Evolutionary conservation across 768 basidiomycete genomes (phyloP).

Genomic region (Mycena pura): DNA sequence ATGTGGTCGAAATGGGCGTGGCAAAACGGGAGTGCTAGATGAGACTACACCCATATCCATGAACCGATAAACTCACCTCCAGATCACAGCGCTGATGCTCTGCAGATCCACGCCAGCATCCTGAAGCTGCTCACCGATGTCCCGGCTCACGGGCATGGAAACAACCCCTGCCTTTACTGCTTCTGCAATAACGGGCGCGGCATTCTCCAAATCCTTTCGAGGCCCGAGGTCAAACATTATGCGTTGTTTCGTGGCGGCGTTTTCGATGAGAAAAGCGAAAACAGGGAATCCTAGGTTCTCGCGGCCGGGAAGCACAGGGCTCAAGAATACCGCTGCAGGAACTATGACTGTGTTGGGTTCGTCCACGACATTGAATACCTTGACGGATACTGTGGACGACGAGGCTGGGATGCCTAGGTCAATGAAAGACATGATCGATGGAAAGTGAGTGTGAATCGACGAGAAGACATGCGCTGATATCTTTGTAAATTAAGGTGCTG

Average conservation of each 20-base stretch:
- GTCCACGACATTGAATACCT: conserved; percentile 17
- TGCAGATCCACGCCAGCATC: conserved; percentile 3
- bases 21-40: neutral
- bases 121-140: conserved; percentile 9
- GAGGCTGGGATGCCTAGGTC: too few relatives aligned
- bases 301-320: conserved; percentile 22
- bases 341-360: neutral
- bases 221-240: conserved; percentile 31
- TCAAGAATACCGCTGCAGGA: conserved; percentile 21
- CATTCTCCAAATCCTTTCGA: conserved; percentile 24
- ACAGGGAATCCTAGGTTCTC: conserved; percentile 16
- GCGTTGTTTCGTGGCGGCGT: conserved; percentile 9
- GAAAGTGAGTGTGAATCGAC: too few relatives aligned
- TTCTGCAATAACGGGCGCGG: conserved; percentile 13
- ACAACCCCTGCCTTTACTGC: neutral
- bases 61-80: conserved; percentile 1
- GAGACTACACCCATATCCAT: neutral
- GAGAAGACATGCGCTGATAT: too few relatives aligned
- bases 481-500: too few relatives aligned
- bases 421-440: too few relatives aligned
- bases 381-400: conserved; percentile 26
- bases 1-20: conserved; percentile 15
- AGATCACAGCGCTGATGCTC: conserved; percentile 15
- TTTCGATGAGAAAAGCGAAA: conserved; percentile 31
- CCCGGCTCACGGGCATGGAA: conserved; percentile 3